Percentiles rank a stretch among this genome's conserved stretches.
These are phyloP conservation scores for Gaillardinia entomophila DNA, from an alignment of 805 yeast genomes.

Conservation along the genomic window DNA sequence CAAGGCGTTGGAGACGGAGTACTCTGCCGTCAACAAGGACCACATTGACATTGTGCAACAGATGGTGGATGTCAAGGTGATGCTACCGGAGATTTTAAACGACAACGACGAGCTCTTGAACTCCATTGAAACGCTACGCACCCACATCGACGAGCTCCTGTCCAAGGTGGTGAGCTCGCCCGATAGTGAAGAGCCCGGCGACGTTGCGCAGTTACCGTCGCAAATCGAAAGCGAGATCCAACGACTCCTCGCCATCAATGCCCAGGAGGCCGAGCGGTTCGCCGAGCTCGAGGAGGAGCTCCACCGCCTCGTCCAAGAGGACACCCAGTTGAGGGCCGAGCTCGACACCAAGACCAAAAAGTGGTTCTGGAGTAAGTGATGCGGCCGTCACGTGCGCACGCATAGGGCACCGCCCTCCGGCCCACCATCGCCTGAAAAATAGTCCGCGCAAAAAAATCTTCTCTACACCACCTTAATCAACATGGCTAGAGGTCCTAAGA, in stretches of 20 bases:
- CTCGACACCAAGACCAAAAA: slow-evolving; percentile 14
- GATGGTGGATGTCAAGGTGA: slow-evolving; percentile 74
- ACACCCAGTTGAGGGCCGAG: slow-evolving; percentile 16
- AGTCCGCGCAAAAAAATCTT: not conserved
- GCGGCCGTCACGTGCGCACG: not conserved
- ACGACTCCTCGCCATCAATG: slow-evolving; percentile 29
- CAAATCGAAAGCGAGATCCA: slow-evolving; percentile 32
- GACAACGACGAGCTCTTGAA: slow-evolving; percentile 59
- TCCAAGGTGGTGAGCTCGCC: slow-evolving; percentile 18
- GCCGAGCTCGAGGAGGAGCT: slow-evolving; percentile 35
- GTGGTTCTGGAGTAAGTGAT: slow-evolving; percentile 27
- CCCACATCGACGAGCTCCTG: slow-evolving; percentile 36
- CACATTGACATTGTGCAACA: slow-evolving; percentile 85
- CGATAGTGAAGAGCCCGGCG: not conserved
- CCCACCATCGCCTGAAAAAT: not conserved
- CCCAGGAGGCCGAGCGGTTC: slow-evolving; percentile 32
- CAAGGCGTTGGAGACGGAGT: slow-evolving; percentile 63
- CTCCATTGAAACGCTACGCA: slow-evolving; percentile 31
- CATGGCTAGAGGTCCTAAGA: slow-evolving; percentile 9
- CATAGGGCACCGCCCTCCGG: not conserved
- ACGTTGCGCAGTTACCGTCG: slow-evolving; percentile 21
- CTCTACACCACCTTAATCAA: not conserved
- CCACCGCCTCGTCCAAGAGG: slow-evolving; percentile 18
- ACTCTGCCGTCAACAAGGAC: slow-evolving; percentile 67
- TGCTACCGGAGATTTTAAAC: slow-evolving; percentile 66